Conservation (phyloP, 768 basidiomycete genomes). For the Rossbeevera mucosa region DNA sequence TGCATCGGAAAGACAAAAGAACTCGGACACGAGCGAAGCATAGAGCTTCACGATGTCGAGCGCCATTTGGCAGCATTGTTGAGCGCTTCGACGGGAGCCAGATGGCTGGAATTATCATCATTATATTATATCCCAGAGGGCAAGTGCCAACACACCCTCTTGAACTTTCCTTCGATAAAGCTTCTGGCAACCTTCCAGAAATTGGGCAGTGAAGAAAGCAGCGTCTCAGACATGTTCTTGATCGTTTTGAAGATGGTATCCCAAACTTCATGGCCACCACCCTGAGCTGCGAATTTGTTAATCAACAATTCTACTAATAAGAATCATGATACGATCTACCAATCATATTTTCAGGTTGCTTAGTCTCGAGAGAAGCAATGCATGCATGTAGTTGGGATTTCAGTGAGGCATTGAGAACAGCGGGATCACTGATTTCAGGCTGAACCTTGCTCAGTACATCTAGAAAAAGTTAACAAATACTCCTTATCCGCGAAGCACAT, state of each 20-base stretch:
- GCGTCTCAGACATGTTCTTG: slow-evolving; percentile 81
- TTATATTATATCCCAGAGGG: background rate
- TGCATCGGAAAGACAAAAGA: slow-evolving; percentile 79
- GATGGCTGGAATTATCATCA: slow-evolving; percentile 23
- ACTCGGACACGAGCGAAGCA: slow-evolving; percentile 77
- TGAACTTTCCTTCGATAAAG: slow-evolving; percentile 91
- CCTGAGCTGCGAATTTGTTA: slow-evolving; percentile 46
- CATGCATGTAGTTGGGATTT: slow-evolving; percentile 58
- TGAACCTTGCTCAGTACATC: slow-evolving; percentile 44
- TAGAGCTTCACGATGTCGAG: slow-evolving; percentile 83
- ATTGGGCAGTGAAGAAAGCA: slow-evolving; percentile 79
- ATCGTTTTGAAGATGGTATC: slow-evolving; percentile 71
- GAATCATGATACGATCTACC: slow-evolving; percentile 36
- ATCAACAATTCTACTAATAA: background rate
- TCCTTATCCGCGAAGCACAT: slow-evolving; percentile 1
- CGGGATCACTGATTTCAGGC: slow-evolving; percentile 33
- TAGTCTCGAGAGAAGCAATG: slow-evolving; percentile 55
- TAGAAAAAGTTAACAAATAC: slow-evolving; percentile 20
- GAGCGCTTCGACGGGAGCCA: slow-evolving; percentile 69
- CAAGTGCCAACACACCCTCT: slow-evolving; percentile 52
- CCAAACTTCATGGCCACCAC: slow-evolving; percentile 77
- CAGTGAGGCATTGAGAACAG: slow-evolving; percentile 41
- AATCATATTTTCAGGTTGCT: slow-evolving; percentile 56
- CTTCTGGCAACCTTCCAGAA: slow-evolving; percentile 92
- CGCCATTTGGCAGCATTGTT: slow-evolving; percentile 83